Percentiles rank a stretch among this genome's conserved stretches.
Conservation (phyloP, 179 eudicot genomes). For the Gypsophila paniculata region DNA sequence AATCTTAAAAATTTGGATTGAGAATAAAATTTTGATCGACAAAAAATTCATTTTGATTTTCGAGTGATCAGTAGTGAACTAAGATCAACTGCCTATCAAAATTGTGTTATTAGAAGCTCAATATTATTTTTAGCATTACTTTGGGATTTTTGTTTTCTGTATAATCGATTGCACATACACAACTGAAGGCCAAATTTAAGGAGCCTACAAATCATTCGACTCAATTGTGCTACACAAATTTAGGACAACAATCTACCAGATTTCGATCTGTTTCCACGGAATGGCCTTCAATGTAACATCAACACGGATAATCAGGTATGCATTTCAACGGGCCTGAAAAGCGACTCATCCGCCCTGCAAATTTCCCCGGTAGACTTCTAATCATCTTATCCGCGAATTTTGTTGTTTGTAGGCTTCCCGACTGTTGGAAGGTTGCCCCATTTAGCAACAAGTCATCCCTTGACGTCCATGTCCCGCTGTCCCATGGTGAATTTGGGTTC, state of each 20-base stretch:
- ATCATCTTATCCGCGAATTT: constrained; percentile 23
- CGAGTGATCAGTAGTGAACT: not conserved
- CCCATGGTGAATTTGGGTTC: constrained; percentile 33
- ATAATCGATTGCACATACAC: not conserved
- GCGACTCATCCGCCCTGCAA: constrained; percentile 37
- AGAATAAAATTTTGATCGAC: no score
- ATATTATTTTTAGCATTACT: not conserved
- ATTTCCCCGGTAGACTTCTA: constrained; percentile 36
- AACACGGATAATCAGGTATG: constrained; percentile 21
- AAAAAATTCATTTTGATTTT: no score
- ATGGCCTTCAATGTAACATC: not conserved
- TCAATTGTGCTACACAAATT: not conserved
- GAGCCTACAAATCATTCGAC: not conserved
- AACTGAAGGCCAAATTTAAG: not conserved
- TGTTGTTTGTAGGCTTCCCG: constrained; percentile 30
- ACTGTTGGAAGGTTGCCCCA: constrained; percentile 55
- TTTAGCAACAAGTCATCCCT: constrained; percentile 48
- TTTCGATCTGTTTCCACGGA: not conserved
- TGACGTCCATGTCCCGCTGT: constrained; percentile 65
- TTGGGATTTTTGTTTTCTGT: not conserved
- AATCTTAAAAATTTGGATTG: no score
- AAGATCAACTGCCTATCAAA: not conserved
- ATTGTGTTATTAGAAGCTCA: not conserved
- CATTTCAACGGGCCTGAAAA: constrained; percentile 60
- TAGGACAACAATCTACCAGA: no score